Percentiles rank a stretch among this genome's conserved stretches.
These are phyloP conservation scores for Arthrobotrys megalospora DNA, from an alignment of 2,329 filamentous ascomycete genomes.

Conservation along the genomic window DNA sequence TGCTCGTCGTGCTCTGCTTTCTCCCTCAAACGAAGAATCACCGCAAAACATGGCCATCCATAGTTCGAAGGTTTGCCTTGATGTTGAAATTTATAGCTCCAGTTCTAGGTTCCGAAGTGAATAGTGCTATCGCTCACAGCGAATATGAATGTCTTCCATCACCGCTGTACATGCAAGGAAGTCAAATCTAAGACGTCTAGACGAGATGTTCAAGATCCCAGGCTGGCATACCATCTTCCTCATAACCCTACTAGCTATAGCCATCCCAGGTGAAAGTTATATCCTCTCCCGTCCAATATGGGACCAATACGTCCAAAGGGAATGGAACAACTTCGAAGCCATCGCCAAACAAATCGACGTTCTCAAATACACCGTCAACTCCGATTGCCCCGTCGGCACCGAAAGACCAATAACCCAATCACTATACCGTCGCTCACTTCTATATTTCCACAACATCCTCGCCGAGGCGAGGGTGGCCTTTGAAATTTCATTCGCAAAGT, in stretches of 20 bases:
- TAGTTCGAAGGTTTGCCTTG: no score
- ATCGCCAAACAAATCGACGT: not conserved
- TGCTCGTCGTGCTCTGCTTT: not conserved
- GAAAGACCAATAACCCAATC: not conserved
- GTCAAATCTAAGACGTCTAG: no score
- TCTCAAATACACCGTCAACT: constrained; percentile 12
- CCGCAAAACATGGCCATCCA: no score
- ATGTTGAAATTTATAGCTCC: no score
- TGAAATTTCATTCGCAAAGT: not conserved
- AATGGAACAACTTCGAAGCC: constrained; percentile 1
- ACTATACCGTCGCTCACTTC: constrained; percentile 3
- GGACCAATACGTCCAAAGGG: not conserved
- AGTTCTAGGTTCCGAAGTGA: no score
- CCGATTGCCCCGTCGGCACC: constrained; percentile 6
- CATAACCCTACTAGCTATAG: no score
- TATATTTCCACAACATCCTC: not conserved
- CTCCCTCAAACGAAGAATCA: not conserved
- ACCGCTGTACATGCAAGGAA: no score
- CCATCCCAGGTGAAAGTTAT: not conserved
- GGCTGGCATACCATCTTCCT: not conserved
- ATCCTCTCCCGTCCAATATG: not conserved
- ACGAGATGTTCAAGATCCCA: no score
- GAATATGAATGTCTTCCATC: no score
- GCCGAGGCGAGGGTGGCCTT: not conserved
- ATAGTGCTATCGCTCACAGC: no score